These are phyloP conservation scores for Blastomyces parvus DNA, from an alignment of 2,329 filamentous ascomycete genomes.

Conservation along the genomic window DNA sequence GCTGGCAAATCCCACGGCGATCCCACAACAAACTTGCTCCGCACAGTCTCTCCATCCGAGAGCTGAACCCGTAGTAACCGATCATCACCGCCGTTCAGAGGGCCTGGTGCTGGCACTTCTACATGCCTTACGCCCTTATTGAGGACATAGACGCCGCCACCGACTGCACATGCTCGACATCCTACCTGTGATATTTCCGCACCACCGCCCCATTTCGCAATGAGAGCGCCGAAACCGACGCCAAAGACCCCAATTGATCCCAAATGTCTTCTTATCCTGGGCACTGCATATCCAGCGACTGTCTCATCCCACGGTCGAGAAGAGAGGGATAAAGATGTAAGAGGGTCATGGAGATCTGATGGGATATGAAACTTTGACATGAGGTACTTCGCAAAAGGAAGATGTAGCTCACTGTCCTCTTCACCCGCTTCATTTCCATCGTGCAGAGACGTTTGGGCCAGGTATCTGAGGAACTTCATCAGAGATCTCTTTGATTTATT, in stretches of 20 bases:
- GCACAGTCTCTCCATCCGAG: constrained; percentile 30
- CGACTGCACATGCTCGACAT: constrained; percentile 82
- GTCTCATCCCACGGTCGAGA: constrained; percentile 47
- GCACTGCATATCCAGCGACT: constrained; percentile 59
- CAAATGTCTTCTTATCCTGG: constrained; percentile 67
- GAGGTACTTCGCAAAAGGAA: constrained; percentile 40
- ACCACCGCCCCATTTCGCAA: constrained; percentile 86
- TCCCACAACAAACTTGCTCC: constrained; percentile 30
- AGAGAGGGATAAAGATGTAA: constrained; percentile 65
- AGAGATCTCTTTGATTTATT: constrained; percentile 72
- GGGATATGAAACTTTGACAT: constrained; percentile 57
- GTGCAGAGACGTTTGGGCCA: constrained; percentile 50
- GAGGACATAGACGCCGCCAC: constrained; percentile 82
- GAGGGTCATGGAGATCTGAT: constrained; percentile 52
- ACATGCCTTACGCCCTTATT: constrained; percentile 52
- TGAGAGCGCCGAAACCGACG: constrained; percentile 76
- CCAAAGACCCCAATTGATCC: constrained; percentile 81
- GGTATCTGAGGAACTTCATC: constrained; percentile 91
- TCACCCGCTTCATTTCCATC: constrained; percentile 46
- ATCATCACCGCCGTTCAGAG: constrained; percentile 11
- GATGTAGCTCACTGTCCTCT: constrained; percentile 47
- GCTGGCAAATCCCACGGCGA: constrained; percentile 30
- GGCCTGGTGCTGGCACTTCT: constrained; percentile 11
- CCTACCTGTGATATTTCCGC: constrained; percentile 85
- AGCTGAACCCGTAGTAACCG: constrained; percentile 25